Evolutionary conservation across 1,284 basidiomycete species (phyloP).

Genomic region (Cystobasidium sp.): DNA sequence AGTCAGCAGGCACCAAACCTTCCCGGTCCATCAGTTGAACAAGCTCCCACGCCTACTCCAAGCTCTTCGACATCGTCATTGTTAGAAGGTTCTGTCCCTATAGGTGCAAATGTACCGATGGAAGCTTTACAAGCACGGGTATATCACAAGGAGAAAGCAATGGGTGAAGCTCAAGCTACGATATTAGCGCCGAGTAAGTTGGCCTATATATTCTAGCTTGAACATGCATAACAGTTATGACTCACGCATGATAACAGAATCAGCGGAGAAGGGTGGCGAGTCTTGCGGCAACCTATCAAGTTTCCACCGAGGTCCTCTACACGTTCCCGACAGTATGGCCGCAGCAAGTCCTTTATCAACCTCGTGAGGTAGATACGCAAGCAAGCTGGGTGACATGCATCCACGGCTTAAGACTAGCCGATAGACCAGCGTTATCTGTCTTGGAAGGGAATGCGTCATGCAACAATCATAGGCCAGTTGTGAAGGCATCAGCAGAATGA

Average conservation of each 20-base stretch:
- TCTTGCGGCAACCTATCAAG: slow-evolving; percentile 21
- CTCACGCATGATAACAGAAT: too few species aligned
- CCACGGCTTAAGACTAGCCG: background rate
- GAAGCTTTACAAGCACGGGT: background rate
- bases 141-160: slow-evolving; percentile 5
- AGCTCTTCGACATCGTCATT: too few species aligned
- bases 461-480: background rate
- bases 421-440: background rate
- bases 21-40: too few species aligned
- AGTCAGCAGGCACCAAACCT: too few species aligned
- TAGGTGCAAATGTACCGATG: too few species aligned
- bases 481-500: background rate
- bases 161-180: background rate
- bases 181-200: slow-evolving; percentile 12
- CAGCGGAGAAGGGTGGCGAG: background rate
- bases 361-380: background rate
- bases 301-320: slow-evolving; percentile 7
- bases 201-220: background rate
- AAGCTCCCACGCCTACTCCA: too few species aligned
- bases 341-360: background rate
- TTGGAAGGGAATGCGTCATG: background rate
- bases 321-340: background rate
- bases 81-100: too few species aligned
- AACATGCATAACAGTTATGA: background rate
- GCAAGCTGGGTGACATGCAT: background rate